Base-by-base conservation (phyloP, 371 early-diverging fungal species). In the Mortierella sp. region DNA sequence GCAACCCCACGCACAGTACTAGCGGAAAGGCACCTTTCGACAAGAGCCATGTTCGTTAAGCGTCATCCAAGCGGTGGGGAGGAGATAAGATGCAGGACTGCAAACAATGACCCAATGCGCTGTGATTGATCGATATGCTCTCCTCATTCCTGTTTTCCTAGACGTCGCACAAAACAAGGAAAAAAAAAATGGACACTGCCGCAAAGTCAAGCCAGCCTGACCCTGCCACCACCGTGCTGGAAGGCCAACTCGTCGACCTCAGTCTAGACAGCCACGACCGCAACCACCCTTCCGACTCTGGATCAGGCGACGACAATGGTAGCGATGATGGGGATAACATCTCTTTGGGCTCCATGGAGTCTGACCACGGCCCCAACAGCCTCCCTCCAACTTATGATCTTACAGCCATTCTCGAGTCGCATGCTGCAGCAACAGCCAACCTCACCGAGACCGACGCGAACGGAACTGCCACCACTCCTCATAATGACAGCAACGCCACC, bases 341-440 rank as follows among this genome's bases (percentile, higher is more conserved):
- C 54, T 74, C 74, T 1, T 50, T 74, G 8, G 74, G 74, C 12
- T 74, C 74, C 5, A 50, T 74, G 18, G 74, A 74, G 31, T 57
- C 74, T 4, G 74, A 74, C 21, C 18, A 26, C 0, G 60, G 54
- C 12, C 68, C 65, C 48, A 68, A 64, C 31, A 16, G 65, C 12
- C 42, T 74, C 16, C 74, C 74, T 1, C 74, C 74, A 3, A 74
- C 74, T 48, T 74, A 74, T 46, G 74, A 74, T 43, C 69, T 74
- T 34, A 57, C 74, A 24, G 49, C 68, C 2, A 74, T 74, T 13
- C 64, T 74, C 9, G 65, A 61, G 27, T 30, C 49, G 45, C 64
- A 63, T 52, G 63, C 67, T 34, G 65, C 69, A 24, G 61, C 61
- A 16, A 48, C 64, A 2, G 56, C 59, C 31, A 46, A 31, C 28